Evolutionary conservation across 441 rosid species (phyloP).

Genomic region (Pelargonium myrrhifolium): DNA sequence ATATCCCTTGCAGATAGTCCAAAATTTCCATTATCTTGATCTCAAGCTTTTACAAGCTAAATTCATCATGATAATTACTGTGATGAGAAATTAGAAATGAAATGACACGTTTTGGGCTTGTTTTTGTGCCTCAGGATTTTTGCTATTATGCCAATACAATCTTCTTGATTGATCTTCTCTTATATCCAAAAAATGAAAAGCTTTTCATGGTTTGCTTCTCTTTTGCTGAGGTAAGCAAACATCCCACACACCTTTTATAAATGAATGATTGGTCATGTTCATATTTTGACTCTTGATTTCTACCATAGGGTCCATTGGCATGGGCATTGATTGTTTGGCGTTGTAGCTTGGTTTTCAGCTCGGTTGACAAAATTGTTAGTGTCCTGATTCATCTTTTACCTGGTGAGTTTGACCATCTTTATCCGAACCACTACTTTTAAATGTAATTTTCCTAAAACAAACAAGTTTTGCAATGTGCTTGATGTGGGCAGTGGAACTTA

Average conservation of each 20-base stretch:
- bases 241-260: conserved; percentile 5
- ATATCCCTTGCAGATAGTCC: not conserved
- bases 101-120: conserved; percentile 3
- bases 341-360: conserved; percentile 94
- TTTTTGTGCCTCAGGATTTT: conserved; percentile 55
- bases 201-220: conserved; percentile 96
- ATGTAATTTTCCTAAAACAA: not conserved
- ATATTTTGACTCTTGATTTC: conserved; percentile 15
- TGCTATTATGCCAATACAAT: conserved; percentile 96
- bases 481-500: not conserved
- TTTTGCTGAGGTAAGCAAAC: conserved; percentile 73
- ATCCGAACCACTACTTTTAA: not conserved
- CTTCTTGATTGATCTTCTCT: conserved; percentile 77
- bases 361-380: conserved; percentile 80
- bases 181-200: conserved; percentile 76
- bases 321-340: conserved; percentile 98
- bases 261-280: conserved; percentile 10
- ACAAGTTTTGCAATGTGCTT: not conserved
- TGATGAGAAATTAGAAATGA: conserved; percentile 4
- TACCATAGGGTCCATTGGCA: conserved; percentile 80
- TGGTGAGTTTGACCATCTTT: conserved; percentile 40
- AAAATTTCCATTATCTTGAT: not conserved
- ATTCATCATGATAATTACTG: not conserved
- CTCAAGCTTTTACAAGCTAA: not conserved
- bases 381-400: conserved; percentile 96